Percentiles rank a stretch among this genome's conserved stretches.
phyloP scores from a whole-genome alignment of 768 basidiomycete genomes.

The Lentinula guzmanii region DNA sequence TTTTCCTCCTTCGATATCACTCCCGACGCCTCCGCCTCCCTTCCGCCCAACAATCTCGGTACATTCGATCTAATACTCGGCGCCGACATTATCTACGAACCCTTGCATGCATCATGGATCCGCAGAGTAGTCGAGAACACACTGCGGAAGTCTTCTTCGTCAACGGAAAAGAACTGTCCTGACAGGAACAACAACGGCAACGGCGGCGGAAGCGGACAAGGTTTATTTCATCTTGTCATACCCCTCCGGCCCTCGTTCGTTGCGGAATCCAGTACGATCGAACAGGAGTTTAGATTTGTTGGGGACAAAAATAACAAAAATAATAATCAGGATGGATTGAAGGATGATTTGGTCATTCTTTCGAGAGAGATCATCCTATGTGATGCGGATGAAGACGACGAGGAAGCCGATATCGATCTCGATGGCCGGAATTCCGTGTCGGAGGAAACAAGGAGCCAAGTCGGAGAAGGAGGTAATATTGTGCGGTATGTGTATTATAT shows the following conservation, averaged over 20 bases:
- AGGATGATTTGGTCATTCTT: constrained; percentile 39
- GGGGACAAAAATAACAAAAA: constrained; percentile 6
- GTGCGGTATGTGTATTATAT: constrained; percentile 68
- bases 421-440: constrained; percentile 18
- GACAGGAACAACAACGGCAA: neutral
- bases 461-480: constrained; percentile 28
- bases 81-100: constrained; percentile 81
- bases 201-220: constrained; percentile 5
- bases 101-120: constrained; percentile 67
- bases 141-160: constrained; percentile 28
- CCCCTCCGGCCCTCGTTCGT: constrained; percentile 64
- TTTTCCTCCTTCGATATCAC: constrained; percentile 6
- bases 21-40: neutral
- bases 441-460: neutral
- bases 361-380: constrained; percentile 51
- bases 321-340: neutral
- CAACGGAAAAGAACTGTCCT: neutral
- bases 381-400: constrained; percentile 28
- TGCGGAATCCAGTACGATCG: constrained; percentile 53
- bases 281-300: constrained; percentile 40
- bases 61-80: constrained; percentile 71
- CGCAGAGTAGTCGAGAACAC: constrained; percentile 47
- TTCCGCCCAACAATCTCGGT: neutral
- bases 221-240: constrained; percentile 68
- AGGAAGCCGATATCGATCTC: constrained; percentile 22